Evolutionary conservation across 208 protist genomes (phyloP).

Genomic region (Trypanosoma conorhini): DNA sequence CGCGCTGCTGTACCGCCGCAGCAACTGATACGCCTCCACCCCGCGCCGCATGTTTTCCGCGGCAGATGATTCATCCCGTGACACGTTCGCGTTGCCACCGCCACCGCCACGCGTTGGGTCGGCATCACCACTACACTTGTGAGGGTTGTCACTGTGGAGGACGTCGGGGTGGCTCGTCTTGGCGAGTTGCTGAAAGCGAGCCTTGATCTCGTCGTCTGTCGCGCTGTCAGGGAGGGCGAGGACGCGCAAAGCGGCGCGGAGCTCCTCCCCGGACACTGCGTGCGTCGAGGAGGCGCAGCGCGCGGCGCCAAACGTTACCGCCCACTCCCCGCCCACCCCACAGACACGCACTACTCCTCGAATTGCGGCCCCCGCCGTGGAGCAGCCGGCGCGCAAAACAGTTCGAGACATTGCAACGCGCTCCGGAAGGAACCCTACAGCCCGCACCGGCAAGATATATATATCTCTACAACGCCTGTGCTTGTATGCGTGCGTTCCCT

Average conservation of each 20-base stretch:
- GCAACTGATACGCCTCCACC: conserved; percentile 68
- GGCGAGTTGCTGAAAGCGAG: conserved; percentile 48
- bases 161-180: conserved; percentile 66
- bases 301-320: not conserved
- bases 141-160: not conserved
- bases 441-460: not conserved
- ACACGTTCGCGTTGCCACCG: conserved; percentile 2
- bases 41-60: conserved; percentile 27
- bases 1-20: conserved; percentile 32
- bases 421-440: not conserved
- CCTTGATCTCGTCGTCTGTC: conserved; percentile 65
- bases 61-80: not conserved
- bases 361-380: not conserved
- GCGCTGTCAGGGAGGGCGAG: conserved; percentile 40
- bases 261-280: conserved; percentile 32
- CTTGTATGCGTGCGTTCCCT: not conserved
- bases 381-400: not conserved
- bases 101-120: not conserved
- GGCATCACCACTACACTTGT: not conserved
- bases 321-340: not conserved
- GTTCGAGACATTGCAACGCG: not conserved
- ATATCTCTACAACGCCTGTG: not conserved
- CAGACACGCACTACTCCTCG: conserved; percentile 1
- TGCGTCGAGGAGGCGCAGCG: conserved; percentile 6
- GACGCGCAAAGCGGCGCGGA: conserved; percentile 39